These are phyloP conservation scores for Globisporangium cystogenes DNA, from an alignment of 352 stramenopile species.

Conservation along the genomic window DNA sequence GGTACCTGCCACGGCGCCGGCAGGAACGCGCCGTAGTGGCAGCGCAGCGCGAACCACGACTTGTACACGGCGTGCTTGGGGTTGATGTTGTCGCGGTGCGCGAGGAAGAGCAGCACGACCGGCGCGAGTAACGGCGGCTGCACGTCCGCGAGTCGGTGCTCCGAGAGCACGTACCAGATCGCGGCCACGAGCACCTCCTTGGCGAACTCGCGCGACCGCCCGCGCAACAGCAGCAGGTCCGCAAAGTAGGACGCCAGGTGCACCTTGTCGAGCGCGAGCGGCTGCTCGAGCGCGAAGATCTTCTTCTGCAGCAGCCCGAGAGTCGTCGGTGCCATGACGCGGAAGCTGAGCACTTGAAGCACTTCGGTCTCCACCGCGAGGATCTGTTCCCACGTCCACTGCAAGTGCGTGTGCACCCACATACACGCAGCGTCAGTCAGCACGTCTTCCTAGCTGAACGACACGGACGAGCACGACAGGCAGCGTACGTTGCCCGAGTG, in stretches of 20 bases:
- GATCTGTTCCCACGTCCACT: conserved; percentile 71
- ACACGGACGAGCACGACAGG: no score
- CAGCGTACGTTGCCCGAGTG: conserved; percentile 54
- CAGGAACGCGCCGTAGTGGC: conserved; percentile 44
- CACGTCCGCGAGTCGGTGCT: conserved; percentile 40
- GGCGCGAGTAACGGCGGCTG: conserved; percentile 38
- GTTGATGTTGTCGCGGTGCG: conserved; percentile 66
- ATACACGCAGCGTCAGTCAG: neutral
- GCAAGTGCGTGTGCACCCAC: neutral
- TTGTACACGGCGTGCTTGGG: conserved; percentile 39
- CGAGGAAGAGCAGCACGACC: conserved; percentile 54
- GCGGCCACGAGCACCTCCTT: conserved; percentile 47
- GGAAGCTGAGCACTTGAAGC: conserved; percentile 38
- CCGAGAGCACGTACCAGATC: conserved; percentile 51
- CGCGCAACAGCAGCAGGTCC: conserved; percentile 45
- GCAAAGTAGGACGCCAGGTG: conserved; percentile 60
- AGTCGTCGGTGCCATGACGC: conserved; percentile 47
- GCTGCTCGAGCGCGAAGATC: conserved; percentile 20
- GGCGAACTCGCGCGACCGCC: conserved; percentile 30
- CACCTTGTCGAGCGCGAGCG: conserved; percentile 7
- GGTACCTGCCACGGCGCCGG: conserved; percentile 47
- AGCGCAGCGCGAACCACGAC: conserved; percentile 62
- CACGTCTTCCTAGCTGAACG: neutral
- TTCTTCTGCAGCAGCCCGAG: conserved; percentile 37
- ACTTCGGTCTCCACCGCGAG: conserved; percentile 39